Conservation (phyloP, 1,284 basidiomycete genomes). For the Ganoderma resinaceum region DNA sequence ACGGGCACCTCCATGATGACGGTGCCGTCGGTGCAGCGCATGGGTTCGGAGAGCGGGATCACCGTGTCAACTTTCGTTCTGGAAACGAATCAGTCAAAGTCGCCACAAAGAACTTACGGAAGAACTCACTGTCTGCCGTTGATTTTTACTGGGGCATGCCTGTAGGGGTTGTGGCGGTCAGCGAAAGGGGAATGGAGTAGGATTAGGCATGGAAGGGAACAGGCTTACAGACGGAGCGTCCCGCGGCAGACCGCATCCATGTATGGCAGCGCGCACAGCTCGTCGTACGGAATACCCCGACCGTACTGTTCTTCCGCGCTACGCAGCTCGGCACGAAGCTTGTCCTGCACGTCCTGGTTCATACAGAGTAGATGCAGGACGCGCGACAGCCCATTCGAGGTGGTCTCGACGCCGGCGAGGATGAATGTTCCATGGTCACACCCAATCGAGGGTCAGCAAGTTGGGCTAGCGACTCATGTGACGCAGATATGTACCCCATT, state of each 20-base stretch:
- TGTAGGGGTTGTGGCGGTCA: background rate
- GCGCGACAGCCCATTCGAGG: conserved; percentile 37
- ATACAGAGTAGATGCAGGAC: conserved; percentile 31
- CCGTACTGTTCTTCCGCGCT: conserved; percentile 17
- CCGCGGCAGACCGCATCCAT: conserved; percentile 43
- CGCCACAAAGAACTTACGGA: conserved; percentile 16
- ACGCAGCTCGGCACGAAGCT: conserved; percentile 35
- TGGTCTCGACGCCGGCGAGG: conserved; percentile 39
- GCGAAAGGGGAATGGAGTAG: too few relatives aligned
- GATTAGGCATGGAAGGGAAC: conserved; percentile 16
- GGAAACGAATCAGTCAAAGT: background rate
- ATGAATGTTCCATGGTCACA: conserved; percentile 30
- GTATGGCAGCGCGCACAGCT: conserved; percentile 38
- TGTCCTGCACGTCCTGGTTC: conserved; percentile 17
- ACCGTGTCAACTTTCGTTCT: conserved; percentile 30
- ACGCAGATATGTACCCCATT: conserved; percentile 37
- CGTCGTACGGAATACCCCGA: conserved; percentile 37
- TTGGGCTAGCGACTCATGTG: too few relatives aligned
- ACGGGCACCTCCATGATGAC: conserved; percentile 46
- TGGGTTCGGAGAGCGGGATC: conserved; percentile 35
- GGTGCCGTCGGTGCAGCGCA: conserved; percentile 38
- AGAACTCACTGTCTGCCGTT: background rate
- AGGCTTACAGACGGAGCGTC: conserved; percentile 29
- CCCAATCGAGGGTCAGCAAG: background rate
- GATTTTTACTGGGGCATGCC: conserved; percentile 1